Conservation (phyloP, 306 rosid species). For the Cicer chorassanicum region DNA sequence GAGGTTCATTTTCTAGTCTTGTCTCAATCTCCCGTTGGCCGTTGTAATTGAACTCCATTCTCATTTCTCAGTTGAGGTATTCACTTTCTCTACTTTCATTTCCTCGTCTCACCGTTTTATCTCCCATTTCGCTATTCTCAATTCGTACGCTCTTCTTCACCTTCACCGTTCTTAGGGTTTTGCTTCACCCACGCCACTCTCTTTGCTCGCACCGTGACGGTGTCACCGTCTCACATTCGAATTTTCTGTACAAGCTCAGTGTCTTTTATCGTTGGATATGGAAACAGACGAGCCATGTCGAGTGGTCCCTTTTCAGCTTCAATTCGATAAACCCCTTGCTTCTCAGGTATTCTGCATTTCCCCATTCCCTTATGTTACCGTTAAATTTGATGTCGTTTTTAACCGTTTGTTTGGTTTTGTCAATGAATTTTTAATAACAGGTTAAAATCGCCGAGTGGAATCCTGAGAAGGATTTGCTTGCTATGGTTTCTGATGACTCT, state of each 20-base stretch:
- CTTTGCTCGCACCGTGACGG: background rate
- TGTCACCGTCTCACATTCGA: slow-evolving; percentile 5
- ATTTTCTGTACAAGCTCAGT: slow-evolving; percentile 15
- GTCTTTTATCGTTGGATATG: slow-evolving; percentile 46
- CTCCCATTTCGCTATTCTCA: background rate
- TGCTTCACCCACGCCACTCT: slow-evolving; percentile 10
- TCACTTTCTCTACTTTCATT: background rate
- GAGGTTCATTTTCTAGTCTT: background rate
- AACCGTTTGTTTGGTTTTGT: slow-evolving; percentile 21
- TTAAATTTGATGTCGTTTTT: background rate
- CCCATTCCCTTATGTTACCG: background rate
- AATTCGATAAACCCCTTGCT: slow-evolving; percentile 85
- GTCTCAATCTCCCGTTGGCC: background rate
- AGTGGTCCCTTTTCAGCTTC: slow-evolving; percentile 87
- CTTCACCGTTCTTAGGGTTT: slow-evolving; percentile 42
- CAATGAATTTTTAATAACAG: slow-evolving; percentile 49
- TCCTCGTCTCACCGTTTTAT: background rate
- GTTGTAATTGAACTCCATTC: slow-evolving; percentile 7
- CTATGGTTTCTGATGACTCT: slow-evolving; percentile 91
- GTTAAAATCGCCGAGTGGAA: slow-evolving; percentile 92
- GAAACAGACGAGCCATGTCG: slow-evolving; percentile 75
- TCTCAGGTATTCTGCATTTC: slow-evolving; percentile 63
- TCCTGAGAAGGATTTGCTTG: slow-evolving; percentile 97
- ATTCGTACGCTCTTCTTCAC: slow-evolving; percentile 4
- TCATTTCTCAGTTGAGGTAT: background rate